Conservation (phyloP, 202 grass and related monocot species). For the Panicum virgatum region DNA sequence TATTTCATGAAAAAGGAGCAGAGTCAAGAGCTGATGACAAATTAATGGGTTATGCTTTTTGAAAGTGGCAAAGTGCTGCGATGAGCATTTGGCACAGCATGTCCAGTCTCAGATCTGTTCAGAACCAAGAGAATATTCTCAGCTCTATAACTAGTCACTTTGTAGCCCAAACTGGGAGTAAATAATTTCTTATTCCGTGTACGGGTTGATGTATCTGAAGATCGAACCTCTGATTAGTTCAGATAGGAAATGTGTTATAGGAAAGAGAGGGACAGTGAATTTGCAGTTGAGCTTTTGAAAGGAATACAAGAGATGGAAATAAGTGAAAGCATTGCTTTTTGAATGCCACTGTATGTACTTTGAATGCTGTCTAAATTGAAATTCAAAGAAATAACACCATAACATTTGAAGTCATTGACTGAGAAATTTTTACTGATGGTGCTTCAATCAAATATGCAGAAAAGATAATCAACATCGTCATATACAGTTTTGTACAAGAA, state of each 20-base stretch:
- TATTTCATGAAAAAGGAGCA: constrained; percentile 20
- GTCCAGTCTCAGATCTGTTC: not conserved
- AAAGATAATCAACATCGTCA: not conserved
- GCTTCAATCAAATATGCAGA: constrained; percentile 5
- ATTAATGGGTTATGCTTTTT: constrained; percentile 10
- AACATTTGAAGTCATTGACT: not conserved
- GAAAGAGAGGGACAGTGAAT: not conserved
- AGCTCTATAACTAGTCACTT: constrained; percentile 17
- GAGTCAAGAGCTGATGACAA: not conserved
- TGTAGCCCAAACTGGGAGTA: not conserved
- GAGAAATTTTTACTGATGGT: not conserved
- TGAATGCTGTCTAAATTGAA: constrained; percentile 17
- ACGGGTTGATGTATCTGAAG: not conserved
- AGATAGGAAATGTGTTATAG: constrained; percentile 28
- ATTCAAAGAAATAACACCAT: constrained; percentile 8
- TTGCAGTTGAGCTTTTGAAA: constrained; percentile 17
- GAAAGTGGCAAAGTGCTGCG: not conserved
- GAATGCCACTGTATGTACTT: constrained; percentile 6
- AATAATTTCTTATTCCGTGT: constrained; percentile 13
- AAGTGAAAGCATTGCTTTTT: constrained; percentile 14
- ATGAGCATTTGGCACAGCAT: constrained; percentile 17
- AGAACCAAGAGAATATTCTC: not conserved
- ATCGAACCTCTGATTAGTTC: not conserved
- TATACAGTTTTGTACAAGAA: constrained; percentile 17
- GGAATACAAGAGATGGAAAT: constrained; percentile 14